Conservation (phyloP, 768 basidiomycete genomes). For the Tulasnella sp. region DNA sequence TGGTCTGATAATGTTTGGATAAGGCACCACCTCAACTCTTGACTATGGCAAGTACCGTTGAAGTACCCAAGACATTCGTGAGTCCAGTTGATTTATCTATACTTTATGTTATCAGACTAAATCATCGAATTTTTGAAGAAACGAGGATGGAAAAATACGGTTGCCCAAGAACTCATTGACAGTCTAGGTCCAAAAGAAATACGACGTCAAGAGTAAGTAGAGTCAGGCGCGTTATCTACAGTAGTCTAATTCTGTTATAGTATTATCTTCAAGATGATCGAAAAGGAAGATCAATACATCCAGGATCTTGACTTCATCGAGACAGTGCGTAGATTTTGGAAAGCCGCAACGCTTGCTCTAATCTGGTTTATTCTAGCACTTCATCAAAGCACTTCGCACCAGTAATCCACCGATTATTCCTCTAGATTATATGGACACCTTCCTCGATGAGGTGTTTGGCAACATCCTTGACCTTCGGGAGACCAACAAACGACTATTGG, state of each 20-base stretch:
- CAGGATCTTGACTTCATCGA: slow-evolving; percentile 59
- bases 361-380: slow-evolving; percentile 19
- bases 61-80: slow-evolving; percentile 2
- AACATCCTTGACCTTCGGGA: slow-evolving; percentile 30
- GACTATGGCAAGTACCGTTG: background rate
- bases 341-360: background rate
- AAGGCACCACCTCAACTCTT: background rate
- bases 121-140: slow-evolving; percentile 21
- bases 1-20: background rate
- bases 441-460: slow-evolving; percentile 32
- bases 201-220: slow-evolving; percentile 55
- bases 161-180: slow-evolving; percentile 37
- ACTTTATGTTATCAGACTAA: too few relatives aligned
- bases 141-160: slow-evolving; percentile 41
- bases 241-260: slow-evolving; percentile 22
- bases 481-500: slow-evolving; percentile 27
- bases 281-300: slow-evolving; percentile 78
- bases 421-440: slow-evolving; percentile 26
- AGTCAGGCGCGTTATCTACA: background rate
- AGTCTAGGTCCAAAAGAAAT: slow-evolving; percentile 66
- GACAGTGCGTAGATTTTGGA: slow-evolving; percentile 18
- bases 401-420: slow-evolving; percentile 30
- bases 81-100: background rate
- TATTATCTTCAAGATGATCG: slow-evolving; percentile 76
- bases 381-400: slow-evolving; percentile 28